A percentile compares a stretch with the other conserved stretches of the same genome.
These are phyloP conservation scores for Euphorbia tirucalli DNA, from an alignment of 345 rosid species.

Conservation along the genomic window DNA sequence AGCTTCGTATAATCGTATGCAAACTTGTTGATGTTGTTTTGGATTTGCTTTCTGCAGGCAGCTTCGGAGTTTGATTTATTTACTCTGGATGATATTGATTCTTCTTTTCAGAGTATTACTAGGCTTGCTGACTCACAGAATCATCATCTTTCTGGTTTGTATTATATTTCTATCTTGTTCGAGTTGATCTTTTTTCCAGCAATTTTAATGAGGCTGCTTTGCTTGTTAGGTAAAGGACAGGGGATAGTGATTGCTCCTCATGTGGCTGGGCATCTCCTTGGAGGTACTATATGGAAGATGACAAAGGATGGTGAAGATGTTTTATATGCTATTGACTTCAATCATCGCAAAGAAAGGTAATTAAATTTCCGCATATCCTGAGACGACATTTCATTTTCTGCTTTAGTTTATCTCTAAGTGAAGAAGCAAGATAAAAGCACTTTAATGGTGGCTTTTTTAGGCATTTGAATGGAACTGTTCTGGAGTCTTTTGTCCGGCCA, in stretches of 20 bases:
- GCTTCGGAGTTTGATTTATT: conserved; percentile 92
- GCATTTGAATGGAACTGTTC: conserved; percentile 96
- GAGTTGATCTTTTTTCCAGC: not conserved
- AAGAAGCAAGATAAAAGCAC: not conserved
- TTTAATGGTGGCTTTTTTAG: conserved; percentile 31
- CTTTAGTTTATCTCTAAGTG: not conserved
- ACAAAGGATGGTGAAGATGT: conserved; percentile 98
- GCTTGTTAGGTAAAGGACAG: conserved; percentile 77
- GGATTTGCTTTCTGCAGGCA: conserved; percentile 50
- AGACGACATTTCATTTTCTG: conserved; percentile 2
- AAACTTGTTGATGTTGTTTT: not conserved
- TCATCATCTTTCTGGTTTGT: conserved; percentile 72
- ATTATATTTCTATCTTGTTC: not conserved
- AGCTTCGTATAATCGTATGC: not conserved
- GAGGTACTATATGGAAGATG: conserved; percentile 96
- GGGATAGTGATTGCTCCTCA: conserved; percentile 96
- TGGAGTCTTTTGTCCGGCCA: conserved; percentile 88
- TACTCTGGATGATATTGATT: conserved; percentile 85
- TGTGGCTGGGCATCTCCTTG: conserved; percentile 92
- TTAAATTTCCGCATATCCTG: conserved; percentile 4
- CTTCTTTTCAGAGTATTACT: conserved; percentile 80
- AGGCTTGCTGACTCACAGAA: conserved; percentile 90
- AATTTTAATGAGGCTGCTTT: not conserved
- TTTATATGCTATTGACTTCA: conserved; percentile 93
- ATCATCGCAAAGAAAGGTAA: conserved; percentile 94